Evolutionary conservation across 352 stramenopile species (phyloP).

Genomic region (Globisporangium okanoganense): DNA sequence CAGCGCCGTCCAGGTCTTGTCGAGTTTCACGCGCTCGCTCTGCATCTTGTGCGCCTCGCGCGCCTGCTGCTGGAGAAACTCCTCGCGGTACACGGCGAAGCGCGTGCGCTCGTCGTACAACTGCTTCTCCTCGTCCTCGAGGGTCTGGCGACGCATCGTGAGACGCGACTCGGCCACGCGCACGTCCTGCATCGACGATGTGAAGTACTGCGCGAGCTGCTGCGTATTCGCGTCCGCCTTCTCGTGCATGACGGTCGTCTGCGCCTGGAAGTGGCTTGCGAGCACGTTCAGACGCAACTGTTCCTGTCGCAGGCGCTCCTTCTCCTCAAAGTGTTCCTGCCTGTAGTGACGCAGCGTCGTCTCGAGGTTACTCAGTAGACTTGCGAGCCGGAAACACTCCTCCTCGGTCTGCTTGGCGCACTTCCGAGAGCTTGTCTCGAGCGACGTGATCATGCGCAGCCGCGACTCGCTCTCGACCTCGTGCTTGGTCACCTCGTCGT

Average conservation of each 20-base stretch:
- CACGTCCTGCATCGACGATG: constrained; percentile 38
- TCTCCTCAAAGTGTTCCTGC: constrained; percentile 66
- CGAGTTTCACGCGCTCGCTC: constrained; percentile 23
- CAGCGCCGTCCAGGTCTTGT: constrained; percentile 35
- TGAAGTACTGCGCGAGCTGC: constrained; percentile 38
- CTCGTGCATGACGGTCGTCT: constrained; percentile 50
- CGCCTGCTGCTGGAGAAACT: constrained; percentile 34
- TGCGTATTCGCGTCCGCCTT: constrained; percentile 37
- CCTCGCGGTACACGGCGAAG: constrained; percentile 51
- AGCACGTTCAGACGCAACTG: constrained; percentile 61
- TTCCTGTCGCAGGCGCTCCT: constrained; percentile 66
- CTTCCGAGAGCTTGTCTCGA: constrained; percentile 54
- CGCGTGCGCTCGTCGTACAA: constrained; percentile 45
- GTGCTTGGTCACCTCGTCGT: constrained; percentile 30
- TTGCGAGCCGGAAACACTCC: constrained; percentile 52
- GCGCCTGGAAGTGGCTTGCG: constrained; percentile 61
- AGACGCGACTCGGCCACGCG: constrained; percentile 41
- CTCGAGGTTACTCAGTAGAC: constrained; percentile 49
- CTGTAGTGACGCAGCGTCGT: constrained; percentile 40
- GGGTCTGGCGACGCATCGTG: constrained; percentile 25
- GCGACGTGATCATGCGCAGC: constrained; percentile 54
- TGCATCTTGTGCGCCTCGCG: constrained; percentile 26
- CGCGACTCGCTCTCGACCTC: constrained; percentile 51
- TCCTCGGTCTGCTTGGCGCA: constrained; percentile 53
- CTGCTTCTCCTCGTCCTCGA: constrained; percentile 43